Conservation (phyloP, 345 rosid species). For the Salix suchowensis region DNA sequence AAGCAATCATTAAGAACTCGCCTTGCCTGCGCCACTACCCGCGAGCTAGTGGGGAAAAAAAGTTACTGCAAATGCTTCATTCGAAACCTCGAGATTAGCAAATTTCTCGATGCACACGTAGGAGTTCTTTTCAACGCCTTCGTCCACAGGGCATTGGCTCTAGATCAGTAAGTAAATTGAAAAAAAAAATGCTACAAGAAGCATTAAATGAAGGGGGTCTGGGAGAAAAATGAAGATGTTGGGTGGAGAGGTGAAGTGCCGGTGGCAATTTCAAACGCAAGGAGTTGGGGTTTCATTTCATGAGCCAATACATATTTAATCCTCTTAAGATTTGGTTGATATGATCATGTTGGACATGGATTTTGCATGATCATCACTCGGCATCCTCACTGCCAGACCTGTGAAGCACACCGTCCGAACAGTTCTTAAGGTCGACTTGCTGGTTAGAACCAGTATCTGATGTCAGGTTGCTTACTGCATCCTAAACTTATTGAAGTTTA, state of each 20-base stretch:
- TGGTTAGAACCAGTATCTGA: not conserved
- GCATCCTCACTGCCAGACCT: constrained; percentile 17
- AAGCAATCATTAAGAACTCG: not conserved
- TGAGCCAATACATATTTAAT: not conserved
- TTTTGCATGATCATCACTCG: not conserved
- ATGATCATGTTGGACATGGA: not conserved
- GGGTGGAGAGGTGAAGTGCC: not conserved
- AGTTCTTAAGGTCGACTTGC: not conserved
- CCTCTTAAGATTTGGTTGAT: constrained; percentile 22
- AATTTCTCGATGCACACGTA: no score
- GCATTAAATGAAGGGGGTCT: not conserved
- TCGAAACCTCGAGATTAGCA: no score
- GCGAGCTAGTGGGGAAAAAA: no score
- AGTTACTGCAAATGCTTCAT: no score
- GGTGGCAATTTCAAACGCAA: constrained; percentile 37
- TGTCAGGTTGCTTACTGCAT: not conserved
- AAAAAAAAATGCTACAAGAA: no score
- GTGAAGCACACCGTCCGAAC: constrained; percentile 16
- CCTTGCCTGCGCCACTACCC: not conserved
- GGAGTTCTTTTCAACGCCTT: no score
- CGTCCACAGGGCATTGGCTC: no score
- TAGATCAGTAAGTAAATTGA: no score
- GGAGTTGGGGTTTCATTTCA: not conserved
- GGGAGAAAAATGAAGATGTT: not conserved
- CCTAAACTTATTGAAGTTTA: not conserved